phyloP scores from a whole-genome alignment of 495 filamentous ascomycete species.

The Penicillium chermesinum region DNA sequence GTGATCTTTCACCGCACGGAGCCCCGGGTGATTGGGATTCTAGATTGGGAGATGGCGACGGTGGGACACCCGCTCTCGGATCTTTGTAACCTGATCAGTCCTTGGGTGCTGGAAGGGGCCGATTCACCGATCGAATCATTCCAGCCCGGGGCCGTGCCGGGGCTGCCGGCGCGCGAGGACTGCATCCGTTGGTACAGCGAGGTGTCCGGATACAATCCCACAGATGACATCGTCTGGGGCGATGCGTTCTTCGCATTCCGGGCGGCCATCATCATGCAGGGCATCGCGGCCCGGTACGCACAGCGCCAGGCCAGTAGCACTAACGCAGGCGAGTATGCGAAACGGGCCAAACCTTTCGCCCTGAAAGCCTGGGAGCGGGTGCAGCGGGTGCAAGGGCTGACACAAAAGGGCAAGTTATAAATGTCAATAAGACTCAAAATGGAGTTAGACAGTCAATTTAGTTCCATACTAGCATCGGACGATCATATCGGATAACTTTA shows the following conservation, averaged over 20 bases:
- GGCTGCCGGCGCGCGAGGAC: constrained; percentile 68
- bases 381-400: constrained; percentile 37
- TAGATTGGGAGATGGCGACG: constrained; percentile 98
- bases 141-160: constrained; percentile 54
- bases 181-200: constrained; percentile 73
- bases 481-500: no score
- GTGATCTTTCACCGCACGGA: constrained; percentile 88
- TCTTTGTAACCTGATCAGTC: constrained; percentile 70
- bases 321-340: constrained; percentile 66
- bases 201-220: constrained; percentile 63
- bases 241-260: constrained; percentile 63
- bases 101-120: constrained; percentile 53
- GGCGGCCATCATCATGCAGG: constrained; percentile 82
- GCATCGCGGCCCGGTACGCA: constrained; percentile 83
- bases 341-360: constrained; percentile 58
- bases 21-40: constrained; percentile 81
- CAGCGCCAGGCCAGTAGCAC: constrained; percentile 84
- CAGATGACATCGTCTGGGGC: constrained; percentile 52
- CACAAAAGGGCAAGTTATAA: constrained; percentile 48
- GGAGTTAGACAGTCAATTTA: background rate
- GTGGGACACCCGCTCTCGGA: constrained; percentile 92
- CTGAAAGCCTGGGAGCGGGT: constrained; percentile 70
- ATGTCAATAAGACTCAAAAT: constrained; percentile 23
- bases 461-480: no score
- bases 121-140: constrained; percentile 47